A percentile compares a stretch with the other conserved stretches of the same genome.
Conservation (phyloP, 108 stramenopile species). For the Nitzschia putrida region DNA sequence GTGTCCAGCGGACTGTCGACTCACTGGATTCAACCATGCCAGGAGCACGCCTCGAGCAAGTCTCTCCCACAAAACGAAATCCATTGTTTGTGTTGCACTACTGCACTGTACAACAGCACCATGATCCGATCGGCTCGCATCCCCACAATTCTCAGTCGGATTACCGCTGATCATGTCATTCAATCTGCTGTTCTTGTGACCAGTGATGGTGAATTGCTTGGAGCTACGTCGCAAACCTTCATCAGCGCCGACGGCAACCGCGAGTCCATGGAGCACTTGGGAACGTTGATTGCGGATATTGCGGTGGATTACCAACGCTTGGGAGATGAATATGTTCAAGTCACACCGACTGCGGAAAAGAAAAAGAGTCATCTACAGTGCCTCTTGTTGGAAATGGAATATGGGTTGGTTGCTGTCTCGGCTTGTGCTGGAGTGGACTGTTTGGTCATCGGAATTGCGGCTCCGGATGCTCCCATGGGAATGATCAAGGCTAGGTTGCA, state of each 20-base stretch:
- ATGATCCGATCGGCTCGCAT: conserved; percentile 86
- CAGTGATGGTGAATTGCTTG: conserved; percentile 73
- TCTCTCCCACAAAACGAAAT: too few species aligned
- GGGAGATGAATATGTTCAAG: conserved; percentile 35
- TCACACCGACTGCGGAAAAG: not conserved
- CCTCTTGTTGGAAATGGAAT: conserved; percentile 48
- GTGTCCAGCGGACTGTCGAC: not conserved
- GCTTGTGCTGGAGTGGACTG: conserved; percentile 59
- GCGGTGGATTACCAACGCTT: conserved; percentile 38
- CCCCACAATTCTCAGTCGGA: conserved; percentile 68
- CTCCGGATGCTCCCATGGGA: conserved; percentile 64
- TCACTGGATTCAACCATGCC: too few species aligned
- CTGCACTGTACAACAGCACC: not conserved
- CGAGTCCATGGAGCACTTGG: conserved; percentile 56
- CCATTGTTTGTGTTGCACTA: too few species aligned
- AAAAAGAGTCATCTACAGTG: conserved; percentile 54
- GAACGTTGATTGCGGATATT: conserved; percentile 78
- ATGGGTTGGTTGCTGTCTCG: conserved; percentile 69
- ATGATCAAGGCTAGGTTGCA: conserved; percentile 67
- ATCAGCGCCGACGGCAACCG: conserved; percentile 17
- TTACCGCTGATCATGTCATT: conserved; percentile 65
- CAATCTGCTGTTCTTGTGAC: conserved; percentile 76
- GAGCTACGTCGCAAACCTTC: conserved; percentile 38
- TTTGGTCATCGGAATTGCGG: conserved; percentile 78
- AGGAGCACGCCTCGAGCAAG: too few species aligned